A percentile compares a stretch with the other conserved stretches of the same genome.
Conservation (phyloP, 257 asterid species). For the Solanum ahanhuiri region DNA sequence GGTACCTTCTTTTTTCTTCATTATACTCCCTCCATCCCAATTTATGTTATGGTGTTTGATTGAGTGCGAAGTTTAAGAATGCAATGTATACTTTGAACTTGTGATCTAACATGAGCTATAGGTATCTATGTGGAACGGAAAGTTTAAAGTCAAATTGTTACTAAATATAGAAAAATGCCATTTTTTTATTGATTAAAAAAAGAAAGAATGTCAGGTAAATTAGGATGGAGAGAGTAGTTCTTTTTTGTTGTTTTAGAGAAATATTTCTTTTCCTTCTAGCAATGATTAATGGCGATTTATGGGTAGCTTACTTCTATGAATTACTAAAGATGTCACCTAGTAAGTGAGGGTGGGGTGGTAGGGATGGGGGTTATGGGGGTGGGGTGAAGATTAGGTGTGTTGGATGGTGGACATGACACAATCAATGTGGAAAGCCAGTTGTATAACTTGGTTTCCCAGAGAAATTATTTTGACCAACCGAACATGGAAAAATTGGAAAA, state of each 20-base stretch:
- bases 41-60: neutral
- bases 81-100: neutral
- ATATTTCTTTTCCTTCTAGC: neutral
- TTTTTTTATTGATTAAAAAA: neutral
- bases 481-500: neutral
- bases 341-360: neutral
- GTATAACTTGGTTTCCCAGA: neutral
- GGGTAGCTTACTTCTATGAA: neutral
- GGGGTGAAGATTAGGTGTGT: neutral
- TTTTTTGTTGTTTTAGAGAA: neutral
- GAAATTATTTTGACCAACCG: neutral
- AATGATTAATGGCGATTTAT: neutral
- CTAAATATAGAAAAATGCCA: neutral
- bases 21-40: neutral
- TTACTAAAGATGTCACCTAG: neutral
- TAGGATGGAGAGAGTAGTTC: neutral
- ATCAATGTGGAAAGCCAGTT: neutral
- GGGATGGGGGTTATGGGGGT: neutral
- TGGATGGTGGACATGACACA: neutral
- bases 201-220: neutral
- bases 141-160: neutral
- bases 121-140: neutral
- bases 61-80: neutral
- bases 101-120: neutral
- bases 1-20: neutral